phyloP scores from a whole-genome alignment of 257 asterid species.

The Leonotis leonurus region DNA sequence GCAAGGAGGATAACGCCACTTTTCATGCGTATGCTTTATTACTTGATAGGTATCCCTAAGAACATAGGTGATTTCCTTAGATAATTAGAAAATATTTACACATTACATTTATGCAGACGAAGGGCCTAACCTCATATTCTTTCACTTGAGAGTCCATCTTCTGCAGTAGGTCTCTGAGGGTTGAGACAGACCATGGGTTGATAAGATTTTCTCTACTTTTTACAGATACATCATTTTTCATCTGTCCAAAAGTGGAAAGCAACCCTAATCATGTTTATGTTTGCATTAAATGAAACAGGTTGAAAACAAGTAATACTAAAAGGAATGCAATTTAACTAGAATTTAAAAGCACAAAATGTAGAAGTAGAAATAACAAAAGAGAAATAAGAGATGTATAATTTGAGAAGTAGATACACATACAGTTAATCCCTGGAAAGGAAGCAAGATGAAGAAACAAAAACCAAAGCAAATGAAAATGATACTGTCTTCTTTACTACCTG shows the following conservation, averaged over 20 bases:
- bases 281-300: neutral
- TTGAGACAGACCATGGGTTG: slow-evolving; percentile 73
- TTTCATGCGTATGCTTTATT: slow-evolving; percentile 76
- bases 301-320: neutral
- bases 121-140: slow-evolving; percentile 35
- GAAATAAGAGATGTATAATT: neutral
- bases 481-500: neutral
- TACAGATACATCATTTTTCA: slow-evolving; percentile 25
- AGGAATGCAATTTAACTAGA: neutral
- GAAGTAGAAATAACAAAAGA: neutral
- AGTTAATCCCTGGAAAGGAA: neutral
- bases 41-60: slow-evolving; percentile 62
- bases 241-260: slow-evolving; percentile 31
- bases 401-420: neutral
- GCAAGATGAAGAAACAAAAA: neutral
- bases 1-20: slow-evolving; percentile 55
- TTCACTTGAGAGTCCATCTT: slow-evolving; percentile 35
- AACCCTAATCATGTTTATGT: slow-evolving; percentile 9
- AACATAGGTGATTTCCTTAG: slow-evolving; percentile 8
- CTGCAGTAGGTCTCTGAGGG: slow-evolving; percentile 32
- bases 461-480: neutral
- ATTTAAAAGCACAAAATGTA: no score
- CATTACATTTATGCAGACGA: neutral
- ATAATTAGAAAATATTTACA: neutral
- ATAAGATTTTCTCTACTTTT: slow-evolving; percentile 34